A percentile compares a stretch with the other conserved stretches of the same genome.
These are phyloP conservation scores for Thermothielavioides terrestris DNA, from an alignment of 495 filamentous ascomycete genomes.

Conservation along the genomic window DNA sequence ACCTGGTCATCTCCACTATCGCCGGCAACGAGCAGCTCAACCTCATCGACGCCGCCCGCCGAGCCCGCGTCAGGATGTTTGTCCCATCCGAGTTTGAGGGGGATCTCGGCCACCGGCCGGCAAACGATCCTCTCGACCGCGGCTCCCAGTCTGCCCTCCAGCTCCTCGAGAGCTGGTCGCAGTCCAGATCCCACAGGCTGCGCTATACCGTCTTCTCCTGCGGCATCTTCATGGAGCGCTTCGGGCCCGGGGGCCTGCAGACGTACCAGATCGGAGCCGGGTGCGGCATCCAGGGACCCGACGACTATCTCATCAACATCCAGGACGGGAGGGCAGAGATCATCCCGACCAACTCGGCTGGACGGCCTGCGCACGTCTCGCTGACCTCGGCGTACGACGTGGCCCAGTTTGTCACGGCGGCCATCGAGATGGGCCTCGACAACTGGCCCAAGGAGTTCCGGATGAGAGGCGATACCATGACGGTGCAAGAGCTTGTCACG, in stretches of 20 bases:
- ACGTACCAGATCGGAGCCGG: slow-evolving; percentile 44
- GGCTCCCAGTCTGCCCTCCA: slow-evolving; percentile 42
- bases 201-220: slow-evolving; percentile 61
- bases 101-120: slow-evolving; percentile 34
- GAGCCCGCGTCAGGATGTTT: slow-evolving; percentile 56
- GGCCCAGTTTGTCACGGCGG: slow-evolving; percentile 54
- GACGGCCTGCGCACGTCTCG: slow-evolving; percentile 45
- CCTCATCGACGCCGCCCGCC: slow-evolving; percentile 62
- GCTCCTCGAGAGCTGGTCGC: slow-evolving; percentile 44
- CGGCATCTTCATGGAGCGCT: slow-evolving; percentile 69
- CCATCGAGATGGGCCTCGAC: slow-evolving; percentile 48
- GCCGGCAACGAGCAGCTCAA: slow-evolving; percentile 55
- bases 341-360: slow-evolving; percentile 41
- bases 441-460: slow-evolving; percentile 59
- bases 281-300: slow-evolving; percentile 42
- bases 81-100: slow-evolving; percentile 73
- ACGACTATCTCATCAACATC: slow-evolving; percentile 57
- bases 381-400: slow-evolving; percentile 62
- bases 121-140: slow-evolving; percentile 49
- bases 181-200: slow-evolving; percentile 39
- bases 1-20: slow-evolving; percentile 68
- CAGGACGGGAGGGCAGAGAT: slow-evolving; percentile 48
- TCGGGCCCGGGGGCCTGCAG: slow-evolving; percentile 54
- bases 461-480: slow-evolving; percentile 55
- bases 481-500: slow-evolving; percentile 41